Conservation (phyloP, 2,329 filamentous ascomycete genomes). For the Grosmannia clavigera region DNA sequence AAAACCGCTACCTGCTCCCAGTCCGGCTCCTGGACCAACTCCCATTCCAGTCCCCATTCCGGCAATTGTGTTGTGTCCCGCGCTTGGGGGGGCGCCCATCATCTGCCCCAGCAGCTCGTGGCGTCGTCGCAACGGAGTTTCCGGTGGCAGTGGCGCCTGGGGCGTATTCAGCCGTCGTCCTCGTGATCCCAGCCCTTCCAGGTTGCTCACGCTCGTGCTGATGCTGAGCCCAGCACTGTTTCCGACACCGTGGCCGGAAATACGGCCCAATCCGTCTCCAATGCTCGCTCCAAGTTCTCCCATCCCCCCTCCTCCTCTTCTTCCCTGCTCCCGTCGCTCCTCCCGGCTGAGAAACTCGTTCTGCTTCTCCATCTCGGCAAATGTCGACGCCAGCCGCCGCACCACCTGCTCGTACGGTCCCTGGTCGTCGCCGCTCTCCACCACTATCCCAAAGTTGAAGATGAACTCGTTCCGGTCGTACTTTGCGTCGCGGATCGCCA, state of each 20-base stretch:
- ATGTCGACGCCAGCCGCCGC: slow-evolving; percentile 69
- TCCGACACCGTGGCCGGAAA: background rate
- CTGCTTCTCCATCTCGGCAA: slow-evolving; percentile 86
- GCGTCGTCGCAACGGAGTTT: background rate
- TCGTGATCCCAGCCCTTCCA: background rate
- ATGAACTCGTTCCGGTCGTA: slow-evolving; percentile 95
- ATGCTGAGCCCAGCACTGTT: background rate
- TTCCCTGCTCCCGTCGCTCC: slow-evolving; percentile 21
- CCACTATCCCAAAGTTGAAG: slow-evolving; percentile 82
- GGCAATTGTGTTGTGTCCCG: background rate
- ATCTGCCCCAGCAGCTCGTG: background rate
- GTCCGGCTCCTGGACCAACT: background rate
- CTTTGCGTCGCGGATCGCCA: slow-evolving; percentile 70
- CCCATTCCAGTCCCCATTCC: background rate
- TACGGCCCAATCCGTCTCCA: too few relatives aligned
- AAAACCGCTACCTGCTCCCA: slow-evolving; percentile 14
- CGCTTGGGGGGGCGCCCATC: background rate
- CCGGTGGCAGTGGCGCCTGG: background rate
- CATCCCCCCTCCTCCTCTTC: slow-evolving; percentile 4
- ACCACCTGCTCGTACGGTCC: slow-evolving; percentile 76
- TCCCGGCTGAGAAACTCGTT: slow-evolving; percentile 60
- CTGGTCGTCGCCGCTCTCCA: slow-evolving; percentile 44
- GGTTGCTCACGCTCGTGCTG: background rate
- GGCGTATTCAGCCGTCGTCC: background rate
- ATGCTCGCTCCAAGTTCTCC: background rate